phyloP scores from a whole-genome alignment of 768 basidiomycete genomes.

The Rhodosporidiobolus sp. region DNA sequence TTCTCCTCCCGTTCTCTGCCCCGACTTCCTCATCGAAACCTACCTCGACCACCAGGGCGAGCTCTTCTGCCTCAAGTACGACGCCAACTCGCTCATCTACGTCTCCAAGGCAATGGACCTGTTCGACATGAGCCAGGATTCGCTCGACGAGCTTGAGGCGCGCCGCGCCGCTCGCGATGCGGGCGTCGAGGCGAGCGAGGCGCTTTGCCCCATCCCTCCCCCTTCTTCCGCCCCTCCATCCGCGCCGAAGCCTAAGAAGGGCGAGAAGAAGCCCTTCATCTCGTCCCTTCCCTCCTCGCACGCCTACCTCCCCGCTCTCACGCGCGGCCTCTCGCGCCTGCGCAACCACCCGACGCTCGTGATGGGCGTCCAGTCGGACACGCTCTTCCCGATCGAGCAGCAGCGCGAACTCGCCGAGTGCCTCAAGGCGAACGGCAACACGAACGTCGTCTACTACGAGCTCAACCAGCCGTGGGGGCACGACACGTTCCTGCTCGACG shows the following conservation, averaged over 20 bases:
- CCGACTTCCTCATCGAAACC: slow-evolving; percentile 97
- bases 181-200: slow-evolving; percentile 7
- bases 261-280: slow-evolving; percentile 48
- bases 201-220: slow-evolving; percentile 31
- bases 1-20: slow-evolving; percentile 72
- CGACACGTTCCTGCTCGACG: slow-evolving; percentile 94
- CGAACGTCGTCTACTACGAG: slow-evolving; percentile 89
- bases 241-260: slow-evolving; percentile 37
- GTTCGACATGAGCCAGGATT: slow-evolving; percentile 84
- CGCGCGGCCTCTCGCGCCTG: slow-evolving; percentile 72
- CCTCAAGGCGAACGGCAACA: slow-evolving; percentile 81
- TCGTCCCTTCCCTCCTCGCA: slow-evolving; percentile 47
- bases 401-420: slow-evolving; percentile 93
- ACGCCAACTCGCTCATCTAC: slow-evolving; percentile 98
- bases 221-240: slow-evolving; percentile 48
- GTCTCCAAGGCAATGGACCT: slow-evolving; percentile 99
- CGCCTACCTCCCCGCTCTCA: slow-evolving; percentile 54
- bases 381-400: slow-evolving; percentile 94
- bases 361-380: slow-evolving; percentile 93
- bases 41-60: slow-evolving; percentile 85
- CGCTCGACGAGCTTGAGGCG: slow-evolving; percentile 63
- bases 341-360: slow-evolving; percentile 74
- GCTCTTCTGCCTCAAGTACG: slow-evolving; percentile 95
- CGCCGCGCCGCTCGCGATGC: slow-evolving; percentile 23
- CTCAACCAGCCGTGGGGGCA: slow-evolving; percentile 99